Base-by-base conservation (phyloP, 805 yeast species). In the Geotrichum ghanense region DNA sequence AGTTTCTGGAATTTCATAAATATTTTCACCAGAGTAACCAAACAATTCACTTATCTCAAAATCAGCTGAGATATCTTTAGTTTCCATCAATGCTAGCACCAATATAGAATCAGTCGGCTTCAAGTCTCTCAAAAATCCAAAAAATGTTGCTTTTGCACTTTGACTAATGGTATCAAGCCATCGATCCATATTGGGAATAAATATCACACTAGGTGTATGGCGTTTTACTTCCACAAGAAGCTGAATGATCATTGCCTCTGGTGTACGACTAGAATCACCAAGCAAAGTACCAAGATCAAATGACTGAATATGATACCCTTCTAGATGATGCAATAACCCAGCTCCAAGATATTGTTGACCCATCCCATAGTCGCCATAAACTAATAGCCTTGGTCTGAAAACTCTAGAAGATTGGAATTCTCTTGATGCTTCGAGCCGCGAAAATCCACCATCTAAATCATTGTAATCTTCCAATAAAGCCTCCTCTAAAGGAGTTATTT, bases 341-440 rank as follows among this genome's bases (percentile, higher is more conserved):
- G 88, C 72, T 2, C 89, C 82, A 6, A 92, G 60, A 60, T 90
- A 88, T 52, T 78, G 83, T 57, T 89, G 96, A 1, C 97, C 99
- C 62, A 76, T 76, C 0, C 97, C 97, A 12, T 70, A 66, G 1
- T 69, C 67, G 3, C 97, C 97, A 42, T 78, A 66, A 2, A 92
- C 69, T 22, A 88, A 65, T 26, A 92, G 64, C 52, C 92, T 75
- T 1, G 99, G 99, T 51, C 84, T 76, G 61, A 80, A 89, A 1
- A 84, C 71, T 51, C 97, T 70, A 2, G 92, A 53, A 70, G 78
- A 45, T 74, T 67, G 58, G 51, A 68, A 63, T 9, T 65, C 55
- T 37, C 69, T 69, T 34, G 75, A 60, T 23, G 82, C 68, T 55
- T 86, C 81, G 56, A 84, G 88, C 51, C 76, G 74, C 7, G 73